These are phyloP conservation scores for Phaeosphaeria sp. DNA, from an alignment of 2,329 filamentous ascomycete genomes.

Conservation along the genomic window DNA sequence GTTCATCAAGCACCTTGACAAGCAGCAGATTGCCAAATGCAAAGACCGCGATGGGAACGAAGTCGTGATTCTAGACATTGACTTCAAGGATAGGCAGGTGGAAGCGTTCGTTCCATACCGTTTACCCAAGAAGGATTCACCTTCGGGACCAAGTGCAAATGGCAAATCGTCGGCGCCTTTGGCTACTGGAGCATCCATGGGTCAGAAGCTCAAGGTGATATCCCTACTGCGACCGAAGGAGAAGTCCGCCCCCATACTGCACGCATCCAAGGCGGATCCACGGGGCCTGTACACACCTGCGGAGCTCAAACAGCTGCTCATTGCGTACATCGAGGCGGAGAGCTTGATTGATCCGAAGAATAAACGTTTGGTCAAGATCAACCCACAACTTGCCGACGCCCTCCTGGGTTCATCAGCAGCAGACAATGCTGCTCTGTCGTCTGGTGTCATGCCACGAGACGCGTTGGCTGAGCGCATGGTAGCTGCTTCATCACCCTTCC, in stretches of 20 bases:
- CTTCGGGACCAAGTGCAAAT: conserved; percentile 33
- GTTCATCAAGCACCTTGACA: conserved; percentile 73
- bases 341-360: conserved; percentile 64
- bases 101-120: conserved; percentile 67
- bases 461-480: conserved; percentile 66
- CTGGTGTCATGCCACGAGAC: conserved; percentile 66
- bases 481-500: conserved; percentile 62
- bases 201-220: conserved; percentile 59
- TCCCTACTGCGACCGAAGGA: conserved; percentile 64
- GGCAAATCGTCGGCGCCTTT: conserved; percentile 52
- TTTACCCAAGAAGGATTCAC: conserved; percentile 64
- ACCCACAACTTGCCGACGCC: conserved; percentile 68
- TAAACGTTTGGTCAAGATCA: conserved; percentile 66
- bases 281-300: conserved; percentile 65
- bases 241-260: conserved; percentile 64
- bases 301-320: conserved; percentile 65
- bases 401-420: conserved; percentile 62
- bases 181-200: conserved; percentile 50
- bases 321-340: conserved; percentile 66
- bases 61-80: conserved; percentile 68
- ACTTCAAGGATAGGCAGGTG: conserved; percentile 65
- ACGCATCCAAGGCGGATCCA: conserved; percentile 57
- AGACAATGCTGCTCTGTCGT: conserved; percentile 64
- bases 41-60: conserved; percentile 71
- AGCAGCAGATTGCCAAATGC: conserved; percentile 66